A percentile compares a stretch with the other conserved stretches of the same genome.
Conservation (phyloP, 345 rosid genomes). For the Brassica carinata region DNA sequence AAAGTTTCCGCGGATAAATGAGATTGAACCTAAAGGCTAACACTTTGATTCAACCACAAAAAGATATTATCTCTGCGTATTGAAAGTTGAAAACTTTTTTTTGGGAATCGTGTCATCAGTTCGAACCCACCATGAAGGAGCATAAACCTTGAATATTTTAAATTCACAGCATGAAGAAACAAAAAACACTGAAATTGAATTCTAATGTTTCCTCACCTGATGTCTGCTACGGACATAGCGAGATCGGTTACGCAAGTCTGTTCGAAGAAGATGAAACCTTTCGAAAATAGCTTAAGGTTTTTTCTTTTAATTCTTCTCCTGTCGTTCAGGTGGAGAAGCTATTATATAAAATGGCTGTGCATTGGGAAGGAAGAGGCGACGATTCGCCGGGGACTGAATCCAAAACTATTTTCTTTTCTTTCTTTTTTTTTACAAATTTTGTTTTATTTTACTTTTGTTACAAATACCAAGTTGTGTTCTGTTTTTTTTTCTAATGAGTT, state of each 20-base stretch:
- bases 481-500: not conserved
- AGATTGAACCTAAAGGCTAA: constrained; percentile 4
- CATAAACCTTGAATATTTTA: not conserved
- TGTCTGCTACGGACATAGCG: not conserved
- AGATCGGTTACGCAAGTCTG: not conserved
- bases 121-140: not conserved
- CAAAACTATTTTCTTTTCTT: not conserved
- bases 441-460: not conserved
- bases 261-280: not conserved
- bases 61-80: not conserved
- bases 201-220: not conserved
- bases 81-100: not conserved
- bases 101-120: not conserved
- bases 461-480: not conserved
- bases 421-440: not conserved
- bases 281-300: not conserved
- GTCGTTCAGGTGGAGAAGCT: not conserved
- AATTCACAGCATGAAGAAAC: not conserved
- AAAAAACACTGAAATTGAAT: not conserved
- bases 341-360: not conserved
- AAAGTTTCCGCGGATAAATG: not conserved
- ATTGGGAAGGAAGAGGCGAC: not conserved
- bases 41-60: not conserved
- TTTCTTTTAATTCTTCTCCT: not conserved
- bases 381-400: not conserved